These are phyloP conservation scores for Cutaneotrichosporon sp. DNA, from an alignment of 1,284 basidiomycete genomes.

Conservation along the genomic window DNA sequence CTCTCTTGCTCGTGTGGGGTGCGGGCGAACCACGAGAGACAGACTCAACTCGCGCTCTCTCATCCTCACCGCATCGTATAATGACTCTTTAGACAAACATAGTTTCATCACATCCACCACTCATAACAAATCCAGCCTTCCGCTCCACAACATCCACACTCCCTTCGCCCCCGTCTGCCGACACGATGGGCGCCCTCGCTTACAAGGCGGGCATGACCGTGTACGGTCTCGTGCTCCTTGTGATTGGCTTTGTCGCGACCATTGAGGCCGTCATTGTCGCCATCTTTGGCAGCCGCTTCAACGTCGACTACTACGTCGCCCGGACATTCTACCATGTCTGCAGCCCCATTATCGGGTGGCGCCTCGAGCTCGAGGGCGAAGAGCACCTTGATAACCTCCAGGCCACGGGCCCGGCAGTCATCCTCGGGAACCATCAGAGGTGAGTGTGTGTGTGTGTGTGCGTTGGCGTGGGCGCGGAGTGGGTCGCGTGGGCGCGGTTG, in stretches of 20 bases:
- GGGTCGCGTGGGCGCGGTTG: not conserved
- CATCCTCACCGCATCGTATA: not conserved
- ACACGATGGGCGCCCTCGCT: slow-evolving; percentile 27
- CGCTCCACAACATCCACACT: not conserved
- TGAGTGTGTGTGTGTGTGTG: slow-evolving; percentile 19
- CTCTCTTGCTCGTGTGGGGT: not conserved
- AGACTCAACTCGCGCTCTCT: no score
- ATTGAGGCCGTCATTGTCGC: slow-evolving; percentile 65
- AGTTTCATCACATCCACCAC: not conserved
- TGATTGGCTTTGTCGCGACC: slow-evolving; percentile 71
- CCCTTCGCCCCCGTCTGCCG: not conserved
- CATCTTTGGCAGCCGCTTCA: slow-evolving; percentile 64
- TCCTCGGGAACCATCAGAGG: slow-evolving; percentile 89
- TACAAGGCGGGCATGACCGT: slow-evolving; percentile 62
- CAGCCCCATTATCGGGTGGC: slow-evolving; percentile 65
- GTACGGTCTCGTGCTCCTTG: slow-evolving; percentile 68
- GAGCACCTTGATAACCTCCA: slow-evolving; percentile 62
- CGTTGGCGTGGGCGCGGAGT: not conserved
- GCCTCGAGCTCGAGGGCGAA: slow-evolving; percentile 75
- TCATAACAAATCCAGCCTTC: not conserved
- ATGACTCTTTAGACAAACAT: not conserved
- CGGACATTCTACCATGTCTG: slow-evolving; percentile 73
- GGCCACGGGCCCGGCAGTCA: slow-evolving; percentile 57
- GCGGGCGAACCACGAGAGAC: no score
- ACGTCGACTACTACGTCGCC: slow-evolving; percentile 82